Evolutionary conservation across 768 basidiomycete species (phyloP), one percentile per base, ranked within the genome.

Genomic region (Mrakia hoshinonis): DNA sequence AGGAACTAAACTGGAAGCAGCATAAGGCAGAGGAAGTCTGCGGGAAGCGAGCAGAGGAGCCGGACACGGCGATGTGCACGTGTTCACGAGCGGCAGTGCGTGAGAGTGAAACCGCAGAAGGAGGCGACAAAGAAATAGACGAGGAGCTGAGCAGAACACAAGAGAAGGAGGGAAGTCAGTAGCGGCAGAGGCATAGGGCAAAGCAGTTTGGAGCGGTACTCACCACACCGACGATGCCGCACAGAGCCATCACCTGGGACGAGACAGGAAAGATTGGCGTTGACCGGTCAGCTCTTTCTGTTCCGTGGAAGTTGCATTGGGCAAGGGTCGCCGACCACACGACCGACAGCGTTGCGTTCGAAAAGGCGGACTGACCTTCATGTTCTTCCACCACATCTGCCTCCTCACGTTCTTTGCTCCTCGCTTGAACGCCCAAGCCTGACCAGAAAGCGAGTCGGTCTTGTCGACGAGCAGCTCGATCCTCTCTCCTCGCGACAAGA

Each of bases 391-490:
- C 81, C 82, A 82, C 76, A 81, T 80, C 67, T 80, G 78, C 49
- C 90, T 83, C 49, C 91, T 82, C 26, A 88, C 87, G n/a, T 83
- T 87, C 52, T 91, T 83, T 20, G 93, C 93, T 7, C 93, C 93
- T 64, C 93, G 82, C 58, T 92, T 82, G 81, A 99, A 99, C 9
- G 91, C 92, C 3, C 90, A 91, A 4, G 95, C 92, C 79, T 98
- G 93, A 12, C 87, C 89, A 9, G 91, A 89, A 87, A 99, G 91
- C 68, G 84, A 89, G 78, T 97, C 94, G 36, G 96, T 99, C 84
- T 96, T 96, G 82, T 97, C 92, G 38, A 98, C 90, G 65, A 99
- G 84, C 22, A 97, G 83, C 79, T 97, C 95, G 75, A 99, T 91
- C 67, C 96, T 84, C 80, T 99, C 96, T 29, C 96, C 96, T 47